Conservation (phyloP, 768 basidiomycete genomes). For the Russula sp. region DNA sequence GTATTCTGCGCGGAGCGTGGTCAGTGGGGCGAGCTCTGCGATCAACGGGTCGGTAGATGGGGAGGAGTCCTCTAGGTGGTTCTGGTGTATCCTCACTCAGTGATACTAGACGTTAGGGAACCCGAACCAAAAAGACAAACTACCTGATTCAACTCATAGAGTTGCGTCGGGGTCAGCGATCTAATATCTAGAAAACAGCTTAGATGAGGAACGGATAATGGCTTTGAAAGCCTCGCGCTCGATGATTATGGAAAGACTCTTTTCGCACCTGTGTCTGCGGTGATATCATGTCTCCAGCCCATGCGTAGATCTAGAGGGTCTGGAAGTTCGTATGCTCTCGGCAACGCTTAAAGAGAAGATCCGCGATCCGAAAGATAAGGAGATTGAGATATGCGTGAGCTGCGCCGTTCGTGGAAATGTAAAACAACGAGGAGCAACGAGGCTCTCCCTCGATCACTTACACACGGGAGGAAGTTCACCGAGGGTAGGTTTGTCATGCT, state of each 20-base stretch:
- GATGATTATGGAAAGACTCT: neutral
- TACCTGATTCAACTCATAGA: slow-evolving; percentile 38
- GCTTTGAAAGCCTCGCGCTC: neutral
- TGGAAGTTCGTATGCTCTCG: slow-evolving; percentile 23
- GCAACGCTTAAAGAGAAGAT: slow-evolving; percentile 20
- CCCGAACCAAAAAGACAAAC: neutral
- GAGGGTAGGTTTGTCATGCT: neutral
- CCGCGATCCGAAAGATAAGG: neutral
- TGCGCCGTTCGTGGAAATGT: neutral
- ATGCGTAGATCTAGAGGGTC: slow-evolving; percentile 20
- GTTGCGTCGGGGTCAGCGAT: slow-evolving; percentile 29
- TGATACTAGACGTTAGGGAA: neutral
- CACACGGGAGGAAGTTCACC: neutral
- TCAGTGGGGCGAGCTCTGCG: slow-evolving; percentile 44
- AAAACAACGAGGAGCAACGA: neutral
- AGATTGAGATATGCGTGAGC: slow-evolving; percentile 1
- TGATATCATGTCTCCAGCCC: neutral
- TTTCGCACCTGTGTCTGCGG: slow-evolving; percentile 19
- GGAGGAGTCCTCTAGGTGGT: slow-evolving; percentile 33
- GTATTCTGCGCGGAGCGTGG: slow-evolving; percentile 57
- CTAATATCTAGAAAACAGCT: slow-evolving; percentile 26
- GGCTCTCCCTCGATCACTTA: slow-evolving; percentile 8
- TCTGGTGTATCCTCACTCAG: slow-evolving; percentile 24
- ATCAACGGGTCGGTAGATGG: slow-evolving; percentile 45
- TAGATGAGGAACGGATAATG: neutral